Evolutionary conservation across 73 alveolate species (phyloP), one percentile per base, ranked within the genome.

Genomic region (Paramecium sexaurelia): DNA sequence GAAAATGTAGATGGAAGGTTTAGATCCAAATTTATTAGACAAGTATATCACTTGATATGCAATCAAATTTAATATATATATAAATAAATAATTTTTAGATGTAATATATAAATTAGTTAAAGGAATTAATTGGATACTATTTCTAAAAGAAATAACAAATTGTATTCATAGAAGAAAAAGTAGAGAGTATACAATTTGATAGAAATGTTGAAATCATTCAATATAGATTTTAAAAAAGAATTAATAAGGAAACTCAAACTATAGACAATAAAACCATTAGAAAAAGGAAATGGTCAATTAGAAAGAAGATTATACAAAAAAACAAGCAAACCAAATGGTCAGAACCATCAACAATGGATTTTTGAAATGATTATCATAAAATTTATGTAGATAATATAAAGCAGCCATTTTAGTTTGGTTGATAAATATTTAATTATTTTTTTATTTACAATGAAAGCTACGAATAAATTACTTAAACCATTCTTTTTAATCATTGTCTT

Each of bases 1-100:
- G 73, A 78, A 43, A 78, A 78, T 78, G 90, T 26, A 45, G 17
- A 29, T 40, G 27, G 90, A 78, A 78, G 90, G 75, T 24, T 20
- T 78, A 45, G 75, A 78, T 15, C 90, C 73, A 43, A 78, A 78
- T 78, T 78, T 45, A 43, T 41, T 78, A 43, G 90, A 78, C 55
- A 41, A 39, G 40, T 78, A 78, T 78, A 8, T 78, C 19, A 40
- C 27, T 73, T 32, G 66, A 73, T 73, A 27, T 3, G 8, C 7
- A 29, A 61, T 29, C 20, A 26, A 51, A 51, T 51, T 51, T 51
- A 1, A n/a, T 51, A 61, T 61, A 61, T 61, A 61, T 26, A 29
- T n/a, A 3, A 24, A 61, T 61, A 61, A 61, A 29, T 29, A 61
- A 22, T 61, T 26, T 29, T 61, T 10, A 32, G 22, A 61, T 61